These are phyloP conservation scores for Dispira simplex DNA, from an alignment of 192 early-diverging fungal genomes.

Conservation along the genomic window DNA sequence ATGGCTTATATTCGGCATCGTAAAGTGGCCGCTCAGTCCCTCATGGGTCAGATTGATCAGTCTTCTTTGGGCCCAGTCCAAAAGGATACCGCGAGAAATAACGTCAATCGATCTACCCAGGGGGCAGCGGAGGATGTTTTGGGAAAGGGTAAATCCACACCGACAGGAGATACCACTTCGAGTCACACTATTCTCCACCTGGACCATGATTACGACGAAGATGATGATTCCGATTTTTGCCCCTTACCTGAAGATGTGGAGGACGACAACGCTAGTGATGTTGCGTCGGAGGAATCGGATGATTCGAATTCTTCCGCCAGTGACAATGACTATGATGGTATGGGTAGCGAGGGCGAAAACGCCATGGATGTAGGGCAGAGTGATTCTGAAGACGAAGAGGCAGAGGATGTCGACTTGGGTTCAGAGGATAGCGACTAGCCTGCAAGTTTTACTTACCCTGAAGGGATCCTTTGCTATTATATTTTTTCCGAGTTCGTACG, in stretches of 20 bases:
- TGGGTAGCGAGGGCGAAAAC: slow-evolving; percentile 7
- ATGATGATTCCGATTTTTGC: slow-evolving; percentile 12
- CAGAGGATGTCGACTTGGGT: slow-evolving; percentile 11
- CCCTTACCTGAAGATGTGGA: slow-evolving; percentile 9
- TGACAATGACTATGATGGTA: not conserved
- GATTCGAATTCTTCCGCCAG: too few relatives aligned
- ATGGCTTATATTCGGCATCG: slow-evolving; percentile 18
- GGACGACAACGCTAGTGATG: not conserved
- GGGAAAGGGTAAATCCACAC: too few relatives aligned
- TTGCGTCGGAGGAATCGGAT: not conserved
- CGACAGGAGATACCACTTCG: too few relatives aligned
- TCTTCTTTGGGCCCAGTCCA: not conserved
- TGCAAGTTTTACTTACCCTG: too few relatives aligned
- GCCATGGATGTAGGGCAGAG: slow-evolving; percentile 11
- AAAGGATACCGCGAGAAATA: too few relatives aligned
- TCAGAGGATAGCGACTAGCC: slow-evolving; percentile 7
- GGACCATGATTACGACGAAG: slow-evolving; percentile 14
- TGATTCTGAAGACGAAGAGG: slow-evolving; percentile 11
- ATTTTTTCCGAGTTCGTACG: too few relatives aligned
- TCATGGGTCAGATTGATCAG: slow-evolving; percentile 14
- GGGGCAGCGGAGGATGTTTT: too few relatives aligned
- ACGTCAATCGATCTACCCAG: too few relatives aligned
- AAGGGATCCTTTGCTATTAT: too few relatives aligned
- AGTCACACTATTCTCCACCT: too few relatives aligned
- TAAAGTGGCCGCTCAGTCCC: slow-evolving; percentile 18